These are phyloP conservation scores for Leucoagaricus sp. DNA, from an alignment of 1,284 basidiomycete genomes.

Conservation along the genomic window DNA sequence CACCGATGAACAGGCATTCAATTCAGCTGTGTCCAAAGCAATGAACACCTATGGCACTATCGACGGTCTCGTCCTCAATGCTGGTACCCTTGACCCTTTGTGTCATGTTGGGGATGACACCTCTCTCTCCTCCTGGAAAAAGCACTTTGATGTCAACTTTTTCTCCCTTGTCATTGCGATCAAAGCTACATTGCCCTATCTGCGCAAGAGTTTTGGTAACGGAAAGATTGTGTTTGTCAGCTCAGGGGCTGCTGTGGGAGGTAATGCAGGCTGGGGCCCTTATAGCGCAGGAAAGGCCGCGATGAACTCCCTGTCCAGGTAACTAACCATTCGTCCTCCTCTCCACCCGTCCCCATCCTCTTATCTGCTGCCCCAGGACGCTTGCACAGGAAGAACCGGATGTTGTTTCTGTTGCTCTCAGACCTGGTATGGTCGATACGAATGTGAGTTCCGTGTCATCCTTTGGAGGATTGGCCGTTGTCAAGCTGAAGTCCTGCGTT, in stretches of 20 bases:
- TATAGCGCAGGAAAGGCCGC: conserved; percentile 86
- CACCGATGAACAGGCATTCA: conserved; percentile 59
- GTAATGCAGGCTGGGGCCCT: conserved; percentile 70
- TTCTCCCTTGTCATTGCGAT: conserved; percentile 77
- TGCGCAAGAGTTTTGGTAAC: conserved; percentile 59
- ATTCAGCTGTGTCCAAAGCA: conserved; percentile 48
- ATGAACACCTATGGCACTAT: conserved; percentile 57
- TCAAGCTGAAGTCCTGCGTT: not conserved
- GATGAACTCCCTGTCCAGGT: conserved; percentile 81
- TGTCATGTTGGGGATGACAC: conserved; percentile 41
- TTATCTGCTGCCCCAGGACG: conserved; percentile 54
- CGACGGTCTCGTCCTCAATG: conserved; percentile 81
- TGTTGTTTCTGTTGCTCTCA: conserved; percentile 73
- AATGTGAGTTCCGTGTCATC: conserved; percentile 41
- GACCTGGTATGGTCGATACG: conserved; percentile 87
- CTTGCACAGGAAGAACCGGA: conserved; percentile 79
- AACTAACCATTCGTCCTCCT: conserved; percentile 14
- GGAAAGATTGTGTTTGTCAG: conserved; percentile 80
- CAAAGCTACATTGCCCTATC: conserved; percentile 61
- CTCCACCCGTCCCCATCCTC: conserved; percentile 38
- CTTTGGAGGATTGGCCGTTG: not conserved
- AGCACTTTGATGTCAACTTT: conserved; percentile 80
- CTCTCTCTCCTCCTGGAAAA: conserved; percentile 52
- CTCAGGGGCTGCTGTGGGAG: conserved; percentile 77
- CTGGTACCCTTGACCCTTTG: conserved; percentile 60